These are phyloP conservation scores for Sugiyamaella japonica DNA, from an alignment of 1,139 yeast genomes.

Conservation along the genomic window DNA sequence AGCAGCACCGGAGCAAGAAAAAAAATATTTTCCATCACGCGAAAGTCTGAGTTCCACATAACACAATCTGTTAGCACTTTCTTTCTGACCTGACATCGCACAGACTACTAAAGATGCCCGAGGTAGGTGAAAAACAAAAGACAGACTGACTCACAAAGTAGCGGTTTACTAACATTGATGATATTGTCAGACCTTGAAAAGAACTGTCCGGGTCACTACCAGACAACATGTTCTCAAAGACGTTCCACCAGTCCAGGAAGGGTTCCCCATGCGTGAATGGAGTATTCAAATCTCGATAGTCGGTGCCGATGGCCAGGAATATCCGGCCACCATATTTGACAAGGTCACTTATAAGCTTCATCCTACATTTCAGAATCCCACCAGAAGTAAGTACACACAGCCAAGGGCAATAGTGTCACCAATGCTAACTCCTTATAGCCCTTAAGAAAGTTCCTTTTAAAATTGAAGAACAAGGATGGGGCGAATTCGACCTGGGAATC, in stretches of 20 bases:
- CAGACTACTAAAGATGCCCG: constrained; percentile 9
- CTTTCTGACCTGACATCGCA: not conserved
- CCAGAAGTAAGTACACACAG: constrained; percentile 45
- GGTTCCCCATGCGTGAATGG: constrained; percentile 97
- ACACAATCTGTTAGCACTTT: not conserved
- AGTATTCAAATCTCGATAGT: constrained; percentile 71
- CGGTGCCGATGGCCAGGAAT: constrained; percentile 76
- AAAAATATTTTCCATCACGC: not conserved
- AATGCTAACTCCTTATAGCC: constrained; percentile 34
- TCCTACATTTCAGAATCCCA: constrained; percentile 92
- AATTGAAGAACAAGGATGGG: constrained; percentile 97
- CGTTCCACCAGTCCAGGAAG: constrained; percentile 83
- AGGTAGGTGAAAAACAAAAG: constrained; percentile 4
- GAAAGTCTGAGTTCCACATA: not conserved
- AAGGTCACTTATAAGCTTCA: constrained; percentile 91
- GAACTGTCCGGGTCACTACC: constrained; percentile 88
- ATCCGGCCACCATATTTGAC: constrained; percentile 87
- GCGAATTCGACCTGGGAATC: constrained; percentile 90
- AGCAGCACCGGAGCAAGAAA: not conserved
- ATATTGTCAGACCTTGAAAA: constrained; percentile 53
- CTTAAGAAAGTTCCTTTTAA: constrained; percentile 84
- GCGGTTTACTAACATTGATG: not conserved
- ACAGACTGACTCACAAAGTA: not conserved
- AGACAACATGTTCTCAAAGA: constrained; percentile 81
- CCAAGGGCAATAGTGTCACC: no score